Evolutionary conservation across 2,329 filamentous ascomycete species (phyloP).

Genomic region (Falciphora oryzae): DNA sequence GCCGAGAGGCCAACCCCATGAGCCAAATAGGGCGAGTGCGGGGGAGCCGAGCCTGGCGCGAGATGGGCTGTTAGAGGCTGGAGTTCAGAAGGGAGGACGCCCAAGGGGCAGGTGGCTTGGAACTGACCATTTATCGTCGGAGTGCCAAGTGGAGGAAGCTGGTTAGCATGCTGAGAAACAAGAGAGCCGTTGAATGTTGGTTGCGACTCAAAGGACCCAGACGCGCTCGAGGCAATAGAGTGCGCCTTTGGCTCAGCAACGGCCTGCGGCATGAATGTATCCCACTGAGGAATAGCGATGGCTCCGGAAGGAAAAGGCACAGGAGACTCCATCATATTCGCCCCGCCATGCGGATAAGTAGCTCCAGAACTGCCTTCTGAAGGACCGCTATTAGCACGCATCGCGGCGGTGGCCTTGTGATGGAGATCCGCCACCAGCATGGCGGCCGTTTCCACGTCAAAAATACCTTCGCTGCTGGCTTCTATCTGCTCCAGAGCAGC

Average conservation of each 20-base stretch:
- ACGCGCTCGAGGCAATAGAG: constrained; percentile 61
- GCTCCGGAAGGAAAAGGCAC: constrained; percentile 72
- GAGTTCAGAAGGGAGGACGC: constrained; percentile 44
- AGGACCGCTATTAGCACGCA: constrained; percentile 49
- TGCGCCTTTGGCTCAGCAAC: constrained; percentile 69
- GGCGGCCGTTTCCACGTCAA: constrained; percentile 94
- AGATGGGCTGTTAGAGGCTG: constrained; percentile 62
- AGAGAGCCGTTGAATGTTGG: constrained; percentile 55
- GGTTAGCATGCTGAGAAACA: constrained; percentile 50
- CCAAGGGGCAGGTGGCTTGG: constrained; percentile 33
- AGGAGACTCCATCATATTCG: constrained; percentile 69
- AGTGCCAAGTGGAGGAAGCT: constrained; percentile 65
- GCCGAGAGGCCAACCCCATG: constrained; percentile 48
- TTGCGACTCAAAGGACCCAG: constrained; percentile 63
- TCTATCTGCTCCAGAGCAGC: constrained; percentile 89
- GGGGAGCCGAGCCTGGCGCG: constrained; percentile 61
- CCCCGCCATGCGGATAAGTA: constrained; percentile 66
- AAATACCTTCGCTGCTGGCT: constrained; percentile 80
- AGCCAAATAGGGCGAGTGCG: constrained; percentile 63
- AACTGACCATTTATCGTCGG: constrained; percentile 55
- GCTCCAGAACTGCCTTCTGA: constrained; percentile 56
- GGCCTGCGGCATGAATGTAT: constrained; percentile 71
- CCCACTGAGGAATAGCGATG: constrained; percentile 84
- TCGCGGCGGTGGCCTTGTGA: constrained; percentile 80
- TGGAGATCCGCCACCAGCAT: constrained; percentile 99